Conservation (phyloP, 805 yeast genomes). For the Schizosaccharomyces octosporus region DNA sequence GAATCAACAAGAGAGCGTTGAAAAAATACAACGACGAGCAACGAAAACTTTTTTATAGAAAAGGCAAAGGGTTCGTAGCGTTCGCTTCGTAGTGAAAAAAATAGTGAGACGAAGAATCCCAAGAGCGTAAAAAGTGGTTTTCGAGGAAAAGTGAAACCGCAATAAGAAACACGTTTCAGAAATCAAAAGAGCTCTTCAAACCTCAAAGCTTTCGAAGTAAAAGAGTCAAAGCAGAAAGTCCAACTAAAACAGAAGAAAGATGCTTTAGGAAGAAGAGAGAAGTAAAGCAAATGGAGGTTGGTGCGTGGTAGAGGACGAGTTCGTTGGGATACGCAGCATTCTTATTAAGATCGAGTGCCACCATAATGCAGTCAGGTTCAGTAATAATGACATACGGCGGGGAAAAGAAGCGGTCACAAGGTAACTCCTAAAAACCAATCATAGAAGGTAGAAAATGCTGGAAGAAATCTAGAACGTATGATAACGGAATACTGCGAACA, state of each 20-base stretch:
- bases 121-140: too few relatives aligned
- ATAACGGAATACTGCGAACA: neutral
- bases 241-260: neutral
- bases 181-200: neutral
- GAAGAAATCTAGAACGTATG: neutral
- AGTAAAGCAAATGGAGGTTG: slow-evolving; percentile 6
- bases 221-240: neutral
- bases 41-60: too few relatives aligned
- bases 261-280: neutral
- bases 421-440: neutral
- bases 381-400: neutral
- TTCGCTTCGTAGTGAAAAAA: too few relatives aligned
- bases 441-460: neutral
- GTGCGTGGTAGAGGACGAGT: neutral
- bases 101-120: too few relatives aligned
- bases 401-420: neutral
- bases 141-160: too few relatives aligned
- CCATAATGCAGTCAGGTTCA: neutral
- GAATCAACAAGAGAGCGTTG: too few relatives aligned
- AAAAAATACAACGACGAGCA: too few relatives aligned
- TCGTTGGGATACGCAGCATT: neutral
- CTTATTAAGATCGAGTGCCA: neutral
- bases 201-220: neutral
- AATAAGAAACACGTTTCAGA: neutral
- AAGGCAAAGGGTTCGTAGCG: too few relatives aligned